A percentile compares a stretch with the other conserved stretches of the same genome.
Evolutionary conservation across 192 early-diverging fungal genomes (phyloP).

Genomic region (Coemansia pectinata): DNA sequence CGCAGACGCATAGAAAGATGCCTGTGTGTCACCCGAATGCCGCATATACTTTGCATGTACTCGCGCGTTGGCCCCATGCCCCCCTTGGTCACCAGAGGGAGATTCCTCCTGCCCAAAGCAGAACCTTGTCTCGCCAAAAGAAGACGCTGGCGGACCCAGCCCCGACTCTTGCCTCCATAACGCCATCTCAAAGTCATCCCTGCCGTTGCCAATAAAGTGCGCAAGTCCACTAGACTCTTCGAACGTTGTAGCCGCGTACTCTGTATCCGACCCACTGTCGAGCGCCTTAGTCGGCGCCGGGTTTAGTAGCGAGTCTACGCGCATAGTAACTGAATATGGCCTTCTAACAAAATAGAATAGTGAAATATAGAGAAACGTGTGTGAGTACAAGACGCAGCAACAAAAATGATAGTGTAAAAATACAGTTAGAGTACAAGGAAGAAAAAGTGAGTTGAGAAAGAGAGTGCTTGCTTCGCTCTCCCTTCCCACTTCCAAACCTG

Average conservation of each 20-base stretch:
- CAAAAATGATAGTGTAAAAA: not conserved
- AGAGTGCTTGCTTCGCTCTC: not conserved
- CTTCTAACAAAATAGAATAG: not conserved
- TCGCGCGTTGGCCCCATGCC: slow-evolving; percentile 1
- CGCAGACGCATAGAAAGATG: not conserved
- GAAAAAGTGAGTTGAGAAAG: not conserved
- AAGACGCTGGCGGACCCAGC: slow-evolving; percentile 23
- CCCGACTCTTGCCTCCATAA: slow-evolving; percentile 34
- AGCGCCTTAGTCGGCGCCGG: not conserved
- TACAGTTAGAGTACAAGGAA: slow-evolving; percentile 1
- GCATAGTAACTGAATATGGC: slow-evolving; percentile 4
- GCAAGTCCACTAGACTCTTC: not conserved
- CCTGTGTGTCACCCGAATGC: not conserved
- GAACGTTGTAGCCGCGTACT: not conserved
- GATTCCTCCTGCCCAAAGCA: not conserved
- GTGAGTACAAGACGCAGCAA: not conserved
- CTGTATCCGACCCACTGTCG: not conserved
- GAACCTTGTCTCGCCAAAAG: not conserved
- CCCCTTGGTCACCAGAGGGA: not conserved
- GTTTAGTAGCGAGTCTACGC: slow-evolving; percentile 17
- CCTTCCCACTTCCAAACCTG: not conserved
- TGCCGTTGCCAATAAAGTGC: not conserved
- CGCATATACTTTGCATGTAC: slow-evolving; percentile 1
- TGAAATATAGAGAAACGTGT: not conserved
- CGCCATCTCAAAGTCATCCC: slow-evolving; percentile 21